Evolutionary conservation across 2,329 filamentous ascomycete genomes (phyloP).

Genomic region (Periconia macrospinosa): DNA sequence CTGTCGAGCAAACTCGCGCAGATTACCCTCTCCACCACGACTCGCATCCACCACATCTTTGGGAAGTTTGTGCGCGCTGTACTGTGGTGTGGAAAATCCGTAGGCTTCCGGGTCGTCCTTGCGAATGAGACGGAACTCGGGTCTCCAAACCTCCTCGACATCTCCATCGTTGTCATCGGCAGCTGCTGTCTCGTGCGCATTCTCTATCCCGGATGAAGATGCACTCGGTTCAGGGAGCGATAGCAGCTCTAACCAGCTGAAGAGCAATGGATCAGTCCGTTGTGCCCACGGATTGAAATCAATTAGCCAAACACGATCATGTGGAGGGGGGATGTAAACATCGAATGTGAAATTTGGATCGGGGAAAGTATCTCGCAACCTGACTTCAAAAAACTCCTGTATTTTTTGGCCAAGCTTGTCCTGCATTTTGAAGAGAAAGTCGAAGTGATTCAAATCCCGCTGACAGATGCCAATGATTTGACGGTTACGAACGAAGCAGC

Average conservation of each 20-base stretch:
- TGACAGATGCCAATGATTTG: conserved; percentile 82
- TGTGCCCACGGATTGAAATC: conserved; percentile 96
- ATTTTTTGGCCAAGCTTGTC: conserved; percentile 69
- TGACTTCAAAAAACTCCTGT: conserved; percentile 74
- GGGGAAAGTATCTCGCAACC: conserved; percentile 75
- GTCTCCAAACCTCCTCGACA: conserved; percentile 61
- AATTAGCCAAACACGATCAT: conserved; percentile 79
- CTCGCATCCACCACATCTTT: conserved; percentile 82
- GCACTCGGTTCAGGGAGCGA: conserved; percentile 62
- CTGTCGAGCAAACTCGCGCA: conserved; percentile 66
- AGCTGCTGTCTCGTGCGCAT: conserved; percentile 16
- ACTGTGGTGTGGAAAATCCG: conserved; percentile 81
- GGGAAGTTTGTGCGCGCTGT: conserved; percentile 93
- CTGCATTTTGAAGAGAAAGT: conserved; percentile 73
- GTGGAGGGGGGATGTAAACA: conserved; percentile 78
- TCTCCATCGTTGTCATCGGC: conserved; percentile 45
- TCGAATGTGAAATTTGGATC: conserved; percentile 88
- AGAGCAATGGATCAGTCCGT: conserved; percentile 84
- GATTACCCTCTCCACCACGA: conserved; percentile 64
- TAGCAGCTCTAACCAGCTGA: conserved; percentile 86
- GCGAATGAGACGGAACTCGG: conserved; percentile 80
- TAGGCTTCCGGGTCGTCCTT: conserved; percentile 87
- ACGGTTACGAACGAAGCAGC: conserved; percentile 87
- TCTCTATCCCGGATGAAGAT: conserved; percentile 15
- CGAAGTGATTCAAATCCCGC: conserved; percentile 86